These are phyloP conservation scores for Aphanomyces stellatus DNA, from an alignment of 352 stramenopile genomes.

Conservation along the genomic window DNA sequence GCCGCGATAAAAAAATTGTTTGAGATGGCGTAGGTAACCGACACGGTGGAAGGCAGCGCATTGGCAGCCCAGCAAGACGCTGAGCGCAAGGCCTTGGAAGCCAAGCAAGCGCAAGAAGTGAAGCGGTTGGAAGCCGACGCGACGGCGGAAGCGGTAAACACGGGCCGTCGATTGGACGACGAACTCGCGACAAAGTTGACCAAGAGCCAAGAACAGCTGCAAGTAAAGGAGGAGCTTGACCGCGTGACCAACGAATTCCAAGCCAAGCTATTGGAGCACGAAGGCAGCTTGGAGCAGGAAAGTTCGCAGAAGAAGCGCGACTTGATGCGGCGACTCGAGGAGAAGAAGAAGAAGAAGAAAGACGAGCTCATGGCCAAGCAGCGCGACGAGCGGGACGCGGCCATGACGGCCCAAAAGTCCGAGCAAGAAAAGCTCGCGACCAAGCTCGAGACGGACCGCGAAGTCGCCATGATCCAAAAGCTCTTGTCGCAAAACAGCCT, in stretches of 20 bases:
- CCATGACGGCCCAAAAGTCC: conserved; percentile 2
- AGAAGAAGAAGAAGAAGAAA: conserved; percentile 24
- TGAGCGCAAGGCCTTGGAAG: neutral
- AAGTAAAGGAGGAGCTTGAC: conserved; percentile 18
- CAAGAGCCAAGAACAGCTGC: conserved; percentile 4
- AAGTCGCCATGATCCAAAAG: conserved; percentile 46
- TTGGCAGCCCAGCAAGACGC: neutral
- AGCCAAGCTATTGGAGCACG: conserved; percentile 7
- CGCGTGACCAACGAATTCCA: conserved; percentile 17
- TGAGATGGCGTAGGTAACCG: neutral
- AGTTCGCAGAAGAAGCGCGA: conserved; percentile 14
- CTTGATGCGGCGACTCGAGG: conserved; percentile 18
- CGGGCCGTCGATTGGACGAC: neutral
- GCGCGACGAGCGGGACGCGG: neutral
- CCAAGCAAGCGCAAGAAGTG: conserved; percentile 13
- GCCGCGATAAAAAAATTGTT: no score
- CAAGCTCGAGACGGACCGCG: conserved; percentile 29
- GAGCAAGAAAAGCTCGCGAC: conserved; percentile 13
- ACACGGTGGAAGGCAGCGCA: neutral
- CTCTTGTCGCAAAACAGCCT: conserved; percentile 39
- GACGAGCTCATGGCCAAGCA: conserved; percentile 21
- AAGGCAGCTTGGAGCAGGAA: conserved; percentile 10
- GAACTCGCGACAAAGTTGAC: neutral
- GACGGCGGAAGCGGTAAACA: neutral
- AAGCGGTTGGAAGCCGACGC: conserved; percentile 6